Evolutionary conservation across 495 filamentous ascomycete species (phyloP), one percentile per base, ranked within the genome.

Genomic region (Massariosphaeria phaeospora): DNA sequence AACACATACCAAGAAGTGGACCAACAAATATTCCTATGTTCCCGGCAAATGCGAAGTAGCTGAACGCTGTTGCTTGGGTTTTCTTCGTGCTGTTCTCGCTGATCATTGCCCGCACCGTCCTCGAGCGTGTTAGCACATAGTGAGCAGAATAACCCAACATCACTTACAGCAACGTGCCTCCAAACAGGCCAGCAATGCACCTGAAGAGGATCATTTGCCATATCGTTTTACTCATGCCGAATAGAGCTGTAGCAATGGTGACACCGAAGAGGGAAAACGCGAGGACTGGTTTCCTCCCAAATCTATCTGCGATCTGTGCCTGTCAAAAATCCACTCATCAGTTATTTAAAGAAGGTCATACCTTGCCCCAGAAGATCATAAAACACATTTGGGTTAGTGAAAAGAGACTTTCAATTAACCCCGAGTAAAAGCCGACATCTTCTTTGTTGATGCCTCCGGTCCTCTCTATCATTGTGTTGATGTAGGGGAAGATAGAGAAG

Each of bases 401-500:
- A 67, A 86, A 87, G 11, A 84, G 65, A 18, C 83, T 85, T 69
- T 89, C 72, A 66, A 89, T 86, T 7, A 86, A 65, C 20, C 85
- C 85, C 52, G 72, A 77, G 69, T 85, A 88, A 69, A 86, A 88
- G 40, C 85, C 85, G 33, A 86, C 76, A 70, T 85, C 79, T 29
- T 70, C 61, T 47, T 79, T 73, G 15, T 66, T 39, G 8, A 88
- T 61, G 26, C 72, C 55, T 3, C 83, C 84, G 55, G 77, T 79
- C 26, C 79, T 70, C 61, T 76, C 70, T 3, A 83, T 76, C 85
- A 89, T 89, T 56, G 81, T 68, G 62, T 79, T 84, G 65, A 89
- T 78, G 68, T 84, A 89, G 0, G 85, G 85, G 64, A 89, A 83
- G 64, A 88, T 86, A 59, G 73, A 76, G 70, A 88, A 89, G 70